Base-by-base conservation (phyloP, 2,329 filamentous ascomycete genomes). In the Alternaria tenuissima region DNA sequence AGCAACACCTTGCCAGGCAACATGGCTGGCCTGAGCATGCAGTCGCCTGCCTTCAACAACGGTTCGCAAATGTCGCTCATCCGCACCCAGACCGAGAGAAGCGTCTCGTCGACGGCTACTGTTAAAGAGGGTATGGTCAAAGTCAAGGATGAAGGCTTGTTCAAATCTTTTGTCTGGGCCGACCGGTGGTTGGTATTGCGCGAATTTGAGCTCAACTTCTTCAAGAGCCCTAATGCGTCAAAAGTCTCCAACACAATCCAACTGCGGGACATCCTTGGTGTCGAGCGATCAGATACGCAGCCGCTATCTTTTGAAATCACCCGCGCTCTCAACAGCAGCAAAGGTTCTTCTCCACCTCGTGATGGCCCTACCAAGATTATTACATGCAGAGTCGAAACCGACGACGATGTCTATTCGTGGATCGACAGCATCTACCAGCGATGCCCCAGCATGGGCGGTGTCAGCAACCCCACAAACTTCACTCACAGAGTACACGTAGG, bases 391-490 rank as follows among this genome's bases (percentile, higher is more conserved):
- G 93, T 98, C 71, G 96, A 97, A 81, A 91, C 89, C 57, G 95
- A 99, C 74, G 94, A 97, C 75, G 95, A 99, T 70, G 88, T 99
- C 55, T 99, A 99, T 79, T 93, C 96, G 73, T 99, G 95, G 95
- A 97, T 98, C 73, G 95, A 99, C 79, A 92, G 94, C 78, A 96
- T 99, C 68, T 98, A 98, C 78, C 93, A 94, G 70, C 91, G 94
- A 66, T 98, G 94, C 78, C 95, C 95, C 18, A 94, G 93, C 64
- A 97, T 98, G 93, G 94, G 95, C 63, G 95, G 95, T 70, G 95
- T 99, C 57, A 97, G 94, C 81, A 97, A 98, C 79, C 95, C 95
- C 6, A 98, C 95, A 67, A 97, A 98, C 82, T 99, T 99, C 82
- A 93, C 91, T 24, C 95, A 99, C 78, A 91, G 94, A 47, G 94